These are phyloP conservation scores for Gillenia trifoliata DNA, from an alignment of 306 rosid genomes.

Conservation along the genomic window DNA sequence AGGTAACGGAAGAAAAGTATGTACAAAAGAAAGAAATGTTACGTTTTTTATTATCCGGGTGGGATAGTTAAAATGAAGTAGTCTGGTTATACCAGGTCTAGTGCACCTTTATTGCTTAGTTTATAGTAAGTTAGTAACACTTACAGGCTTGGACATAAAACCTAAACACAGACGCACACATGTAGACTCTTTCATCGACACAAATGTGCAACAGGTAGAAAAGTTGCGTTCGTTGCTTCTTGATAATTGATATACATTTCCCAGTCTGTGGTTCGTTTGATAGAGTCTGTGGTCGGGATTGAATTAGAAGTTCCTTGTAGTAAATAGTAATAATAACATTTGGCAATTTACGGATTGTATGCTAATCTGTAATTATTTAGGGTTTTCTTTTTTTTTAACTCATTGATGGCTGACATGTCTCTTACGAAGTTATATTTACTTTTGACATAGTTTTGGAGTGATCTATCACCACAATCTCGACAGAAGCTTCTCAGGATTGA, in stretches of 20 bases:
- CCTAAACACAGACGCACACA: not conserved
- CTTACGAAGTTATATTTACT: constrained; percentile 27
- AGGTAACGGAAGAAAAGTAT: not conserved
- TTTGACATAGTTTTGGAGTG: constrained; percentile 83
- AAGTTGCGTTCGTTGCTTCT: not conserved
- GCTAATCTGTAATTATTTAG: not conserved
- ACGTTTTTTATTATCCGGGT: not conserved
- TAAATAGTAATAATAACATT: not conserved
- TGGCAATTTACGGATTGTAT: not conserved
- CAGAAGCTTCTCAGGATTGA: constrained; percentile 88
- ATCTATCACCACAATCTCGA: constrained; percentile 59
- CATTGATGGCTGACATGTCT: not conserved
- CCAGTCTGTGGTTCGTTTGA: not conserved
- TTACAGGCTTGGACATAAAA: not conserved
- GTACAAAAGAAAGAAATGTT: not conserved
- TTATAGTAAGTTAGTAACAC: not conserved
- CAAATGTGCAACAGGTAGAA: not conserved
- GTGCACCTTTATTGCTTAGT: not conserved
- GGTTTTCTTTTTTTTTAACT: not conserved
- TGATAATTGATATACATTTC: not conserved
- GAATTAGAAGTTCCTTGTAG: not conserved
- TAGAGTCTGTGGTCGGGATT: not conserved
- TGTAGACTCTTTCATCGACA: not conserved
- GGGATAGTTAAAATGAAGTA: not conserved
- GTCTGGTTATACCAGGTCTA: not conserved